phyloP scores from a whole-genome alignment of 306 rosid species.

The Prunus kanzakura region DNA sequence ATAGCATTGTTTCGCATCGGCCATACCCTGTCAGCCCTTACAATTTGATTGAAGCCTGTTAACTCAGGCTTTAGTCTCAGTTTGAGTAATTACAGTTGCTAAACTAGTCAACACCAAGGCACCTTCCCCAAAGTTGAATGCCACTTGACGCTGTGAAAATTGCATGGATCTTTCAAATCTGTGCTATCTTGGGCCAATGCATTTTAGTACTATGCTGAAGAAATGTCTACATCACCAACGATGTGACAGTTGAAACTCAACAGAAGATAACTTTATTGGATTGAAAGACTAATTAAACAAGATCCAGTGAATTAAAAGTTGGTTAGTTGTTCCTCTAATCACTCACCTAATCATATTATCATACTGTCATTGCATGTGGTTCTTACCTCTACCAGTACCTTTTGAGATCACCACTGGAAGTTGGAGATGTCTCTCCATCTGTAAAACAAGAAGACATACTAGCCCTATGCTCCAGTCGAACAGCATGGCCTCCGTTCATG shows the following conservation, averaged over 20 bases:
- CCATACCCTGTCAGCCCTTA: background rate
- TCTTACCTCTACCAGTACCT: conserved; percentile 19
- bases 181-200: too few species aligned
- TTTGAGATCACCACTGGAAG: conserved; percentile 15
- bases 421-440: conserved; percentile 34
- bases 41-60: background rate
- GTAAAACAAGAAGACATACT: conserved; percentile 24
- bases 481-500: background rate
- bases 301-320: background rate
- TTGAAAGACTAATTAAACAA: background rate
- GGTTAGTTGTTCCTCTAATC: background rate
- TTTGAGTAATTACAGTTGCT: too few species aligned
- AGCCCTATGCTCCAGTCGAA: conserved; percentile 12
- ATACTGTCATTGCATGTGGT: background rate
- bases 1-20: too few species aligned
- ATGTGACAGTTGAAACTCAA: background rate
- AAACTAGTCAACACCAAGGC: too few species aligned
- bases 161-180: too few species aligned
- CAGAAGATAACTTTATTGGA: too few species aligned
- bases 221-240: too few species aligned
- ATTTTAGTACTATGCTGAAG: too few species aligned
- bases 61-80: too few species aligned
- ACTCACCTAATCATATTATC: background rate
- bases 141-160: too few species aligned
- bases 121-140: too few species aligned